Percentiles rank a stretch among this genome's conserved stretches.
Evolutionary conservation across 2,329 filamentous ascomycete genomes (phyloP).

Genomic region (Cladophialophora yegresii): DNA sequence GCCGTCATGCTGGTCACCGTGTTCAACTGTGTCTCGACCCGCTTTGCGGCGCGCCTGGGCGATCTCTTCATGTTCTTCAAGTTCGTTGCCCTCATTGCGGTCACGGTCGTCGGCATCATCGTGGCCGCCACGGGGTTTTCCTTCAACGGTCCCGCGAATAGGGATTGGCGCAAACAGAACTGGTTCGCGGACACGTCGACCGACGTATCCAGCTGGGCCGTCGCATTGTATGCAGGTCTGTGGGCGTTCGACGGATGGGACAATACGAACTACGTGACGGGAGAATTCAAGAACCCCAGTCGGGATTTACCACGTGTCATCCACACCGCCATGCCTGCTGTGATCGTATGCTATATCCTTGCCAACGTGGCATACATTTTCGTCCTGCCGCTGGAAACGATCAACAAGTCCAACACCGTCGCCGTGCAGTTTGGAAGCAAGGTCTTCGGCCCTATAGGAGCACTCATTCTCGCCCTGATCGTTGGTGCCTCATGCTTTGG

Average conservation of each 20-base stretch:
- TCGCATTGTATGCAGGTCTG: conserved; percentile 89
- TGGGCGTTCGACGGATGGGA: conserved; percentile 99
- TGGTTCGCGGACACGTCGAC: conserved; percentile 88
- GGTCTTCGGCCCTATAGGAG: conserved; percentile 82
- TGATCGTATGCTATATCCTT: conserved; percentile 85
- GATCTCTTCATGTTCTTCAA: conserved; percentile 97
- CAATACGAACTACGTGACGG: conserved; percentile 97
- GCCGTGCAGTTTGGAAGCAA: conserved; percentile 88
- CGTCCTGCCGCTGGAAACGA: conserved; percentile 75
- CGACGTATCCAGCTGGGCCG: conserved; percentile 82
- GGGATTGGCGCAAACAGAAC: conserved; percentile 80
- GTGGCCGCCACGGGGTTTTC: conserved; percentile 85
- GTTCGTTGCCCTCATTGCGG: conserved; percentile 82
- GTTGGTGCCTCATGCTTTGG: conserved; percentile 93
- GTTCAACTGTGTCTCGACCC: conserved; percentile 88
- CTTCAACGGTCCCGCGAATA: conserved; percentile 70
- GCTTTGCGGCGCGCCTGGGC: conserved; percentile 80
- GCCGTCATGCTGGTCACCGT: conserved; percentile 76
- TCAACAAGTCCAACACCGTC: conserved; percentile 91
- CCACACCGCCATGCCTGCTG: conserved; percentile 92
- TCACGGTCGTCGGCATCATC: conserved; percentile 84
- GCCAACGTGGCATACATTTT: conserved; percentile 94
- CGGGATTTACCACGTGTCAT: conserved; percentile 92
- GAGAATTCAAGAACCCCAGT: conserved; percentile 89
- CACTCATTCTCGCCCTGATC: conserved; percentile 80